Conservation (phyloP, 176 grass and related monocot species). For the Oryza longistaminata region DNA sequence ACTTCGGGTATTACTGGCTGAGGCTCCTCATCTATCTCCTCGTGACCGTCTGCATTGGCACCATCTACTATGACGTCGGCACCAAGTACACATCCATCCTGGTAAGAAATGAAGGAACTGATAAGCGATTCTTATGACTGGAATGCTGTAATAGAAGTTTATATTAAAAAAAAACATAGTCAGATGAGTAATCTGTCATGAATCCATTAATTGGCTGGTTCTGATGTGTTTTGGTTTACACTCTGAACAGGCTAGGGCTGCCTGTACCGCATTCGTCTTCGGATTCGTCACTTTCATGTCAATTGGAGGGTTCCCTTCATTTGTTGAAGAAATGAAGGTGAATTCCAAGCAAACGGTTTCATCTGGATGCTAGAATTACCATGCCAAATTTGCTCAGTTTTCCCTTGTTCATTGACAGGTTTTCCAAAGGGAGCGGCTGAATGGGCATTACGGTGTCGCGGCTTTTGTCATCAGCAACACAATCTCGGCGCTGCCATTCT, state of each 20-base stretch:
- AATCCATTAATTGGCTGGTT: not conserved
- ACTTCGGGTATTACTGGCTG: constrained; percentile 99
- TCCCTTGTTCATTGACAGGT: constrained; percentile 47
- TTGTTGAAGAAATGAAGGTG: constrained; percentile 99
- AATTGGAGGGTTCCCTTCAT: constrained; percentile 98
- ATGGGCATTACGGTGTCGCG: constrained; percentile 89
- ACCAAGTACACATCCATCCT: constrained; percentile 90
- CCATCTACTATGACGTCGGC: constrained; percentile 91
- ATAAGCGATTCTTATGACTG: not conserved
- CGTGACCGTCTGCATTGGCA: constrained; percentile 94
- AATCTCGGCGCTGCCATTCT: constrained; percentile 83
- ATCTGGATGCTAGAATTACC: not conserved
- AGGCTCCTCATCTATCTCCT: constrained; percentile 92
- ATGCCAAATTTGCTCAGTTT: constrained; percentile 27
- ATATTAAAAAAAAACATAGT: not conserved
- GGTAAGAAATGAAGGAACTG: constrained; percentile 42
- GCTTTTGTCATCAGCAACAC: constrained; percentile 96
- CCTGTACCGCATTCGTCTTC: constrained; percentile 87
- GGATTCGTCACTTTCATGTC: constrained; percentile 99
- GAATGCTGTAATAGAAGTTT: not conserved
- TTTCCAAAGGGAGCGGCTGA: constrained; percentile 92
- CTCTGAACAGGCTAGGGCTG: constrained; percentile 63
- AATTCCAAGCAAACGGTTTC: constrained; percentile 8
- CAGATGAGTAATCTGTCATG: not conserved
- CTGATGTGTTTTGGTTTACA: constrained; percentile 22